Evolutionary conservation across 176 grass and related monocot species (phyloP).

Genomic region (Musa troglodytarum): DNA sequence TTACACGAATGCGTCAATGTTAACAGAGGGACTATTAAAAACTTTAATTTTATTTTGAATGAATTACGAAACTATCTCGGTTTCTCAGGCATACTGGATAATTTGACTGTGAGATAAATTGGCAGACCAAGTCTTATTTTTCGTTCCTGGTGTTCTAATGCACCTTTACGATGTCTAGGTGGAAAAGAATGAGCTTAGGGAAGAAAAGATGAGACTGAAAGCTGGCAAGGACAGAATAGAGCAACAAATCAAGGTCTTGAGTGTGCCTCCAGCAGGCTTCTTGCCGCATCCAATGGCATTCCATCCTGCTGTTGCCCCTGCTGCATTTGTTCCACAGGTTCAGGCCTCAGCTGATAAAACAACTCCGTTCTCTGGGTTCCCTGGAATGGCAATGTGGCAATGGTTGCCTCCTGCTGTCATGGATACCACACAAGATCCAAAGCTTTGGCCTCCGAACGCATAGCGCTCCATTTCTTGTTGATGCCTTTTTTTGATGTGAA

Average conservation of each 20-base stretch:
- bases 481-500: neutral
- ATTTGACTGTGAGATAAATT: neutral
- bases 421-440: conserved; percentile 70
- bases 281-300: conserved; percentile 47
- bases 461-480: conserved; percentile 9
- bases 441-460: conserved; percentile 80
- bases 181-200: conserved; percentile 67
- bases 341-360: conserved; percentile 32
- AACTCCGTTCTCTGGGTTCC: conserved; percentile 27
- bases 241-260: conserved; percentile 52
- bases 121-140: no score
- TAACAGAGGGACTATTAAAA: neutral
- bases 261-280: conserved; percentile 39
- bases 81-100: neutral
- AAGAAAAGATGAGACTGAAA: conserved; percentile 65
- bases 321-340: conserved; percentile 1
- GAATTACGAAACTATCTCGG: neutral
- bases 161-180: conserved; percentile 28
- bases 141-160: neutral
- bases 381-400: conserved; percentile 73
- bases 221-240: conserved; percentile 64
- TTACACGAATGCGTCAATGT: neutral
- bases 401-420: conserved; percentile 51
- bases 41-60: neutral
- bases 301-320: conserved; percentile 21